Evolutionary conservation across 192 early-diverging fungal species (phyloP).

Genomic region (Backusella mclennaniae): DNA sequence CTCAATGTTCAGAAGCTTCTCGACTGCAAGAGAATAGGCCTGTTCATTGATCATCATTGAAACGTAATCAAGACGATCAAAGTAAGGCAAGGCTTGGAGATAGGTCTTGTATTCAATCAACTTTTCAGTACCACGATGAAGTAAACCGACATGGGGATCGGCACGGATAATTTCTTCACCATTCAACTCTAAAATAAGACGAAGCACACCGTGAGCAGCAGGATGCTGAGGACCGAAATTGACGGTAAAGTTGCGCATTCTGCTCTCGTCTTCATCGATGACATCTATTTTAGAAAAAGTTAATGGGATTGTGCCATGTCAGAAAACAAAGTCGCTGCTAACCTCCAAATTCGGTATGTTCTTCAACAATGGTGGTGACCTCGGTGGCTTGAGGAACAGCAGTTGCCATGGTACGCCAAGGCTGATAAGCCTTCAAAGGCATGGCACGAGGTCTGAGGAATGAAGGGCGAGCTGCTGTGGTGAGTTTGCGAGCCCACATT

Average conservation of each 20-base stretch:
- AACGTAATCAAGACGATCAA: constrained; percentile 97
- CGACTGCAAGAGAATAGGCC: constrained; percentile 95
- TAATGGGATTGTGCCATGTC: neutral
- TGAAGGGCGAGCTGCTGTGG: constrained; percentile 16
- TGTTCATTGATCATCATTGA: constrained; percentile 99
- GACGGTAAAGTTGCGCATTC: constrained; percentile 78
- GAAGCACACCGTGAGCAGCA: constrained; percentile 80
- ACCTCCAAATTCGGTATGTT: constrained; percentile 27
- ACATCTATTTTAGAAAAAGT: constrained; percentile 26
- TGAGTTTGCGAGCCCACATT: constrained; percentile 32
- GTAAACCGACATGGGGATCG: constrained; percentile 95
- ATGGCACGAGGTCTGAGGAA: neutral
- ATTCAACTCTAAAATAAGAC: constrained; percentile 87
- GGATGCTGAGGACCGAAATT: constrained; percentile 99
- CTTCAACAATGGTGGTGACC: constrained; percentile 34
- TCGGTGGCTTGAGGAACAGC: constrained; percentile 14
- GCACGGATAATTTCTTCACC: constrained; percentile 91
- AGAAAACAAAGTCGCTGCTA: neutral
- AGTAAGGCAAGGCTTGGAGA: constrained; percentile 96
- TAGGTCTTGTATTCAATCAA: constrained; percentile 99
- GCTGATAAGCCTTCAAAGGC: constrained; percentile 16
- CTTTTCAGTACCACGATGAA: constrained; percentile 99
- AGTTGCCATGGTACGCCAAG: constrained; percentile 33
- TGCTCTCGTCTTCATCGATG: constrained; percentile 48
- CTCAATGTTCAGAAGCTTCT: constrained; percentile 98